phyloP scores from a whole-genome alignment of 2,329 filamentous ascomycete genomes.

The Graphiopsis chlorocephala region DNA sequence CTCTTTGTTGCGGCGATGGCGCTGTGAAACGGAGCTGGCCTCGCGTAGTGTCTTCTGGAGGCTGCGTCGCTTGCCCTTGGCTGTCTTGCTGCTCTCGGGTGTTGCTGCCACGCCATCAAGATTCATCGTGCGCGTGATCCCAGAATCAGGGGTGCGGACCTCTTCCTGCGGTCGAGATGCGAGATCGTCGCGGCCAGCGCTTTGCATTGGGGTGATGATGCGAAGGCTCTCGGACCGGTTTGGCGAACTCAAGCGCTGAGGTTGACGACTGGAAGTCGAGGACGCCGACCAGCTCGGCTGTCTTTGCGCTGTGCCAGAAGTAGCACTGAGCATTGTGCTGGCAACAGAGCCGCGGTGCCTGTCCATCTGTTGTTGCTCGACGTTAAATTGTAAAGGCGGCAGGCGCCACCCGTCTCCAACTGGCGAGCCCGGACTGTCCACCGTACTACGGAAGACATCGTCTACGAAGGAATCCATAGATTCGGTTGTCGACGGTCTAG shows the following conservation, averaged over 20 bases:
- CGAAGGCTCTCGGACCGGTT: neutral
- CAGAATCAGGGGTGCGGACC: conserved; percentile 4
- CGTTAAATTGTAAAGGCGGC: conserved; percentile 35
- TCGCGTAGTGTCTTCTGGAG: conserved; percentile 88
- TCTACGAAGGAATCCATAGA: conserved; percentile 37
- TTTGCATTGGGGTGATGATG: conserved; percentile 2
- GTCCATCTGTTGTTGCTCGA: conserved; percentile 20
- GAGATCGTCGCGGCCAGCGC: neutral
- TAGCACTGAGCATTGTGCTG: conserved; percentile 28
- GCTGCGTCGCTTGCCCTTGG: conserved; percentile 71
- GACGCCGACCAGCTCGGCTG: conserved; percentile 28
- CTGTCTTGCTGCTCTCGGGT: conserved; percentile 26
- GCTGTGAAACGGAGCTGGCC: conserved; percentile 38
- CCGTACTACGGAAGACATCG: conserved; percentile 46
- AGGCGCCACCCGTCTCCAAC: conserved; percentile 28
- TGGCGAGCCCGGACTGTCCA: conserved; percentile 36
- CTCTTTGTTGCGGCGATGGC: conserved; percentile 70
- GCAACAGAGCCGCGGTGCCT: conserved; percentile 37
- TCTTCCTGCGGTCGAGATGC: conserved; percentile 1
- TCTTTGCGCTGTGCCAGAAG: conserved; percentile 10
- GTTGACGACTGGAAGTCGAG: conserved; percentile 29
- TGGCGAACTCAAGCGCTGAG: neutral
- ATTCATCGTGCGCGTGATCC: neutral
- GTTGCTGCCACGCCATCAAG: conserved; percentile 18
- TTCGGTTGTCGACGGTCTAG: conserved; percentile 21